Evolutionary conservation across 768 basidiomycete species (phyloP), one percentile per base, ranked within the genome.

Genomic region (Heimioporus sp.): DNA sequence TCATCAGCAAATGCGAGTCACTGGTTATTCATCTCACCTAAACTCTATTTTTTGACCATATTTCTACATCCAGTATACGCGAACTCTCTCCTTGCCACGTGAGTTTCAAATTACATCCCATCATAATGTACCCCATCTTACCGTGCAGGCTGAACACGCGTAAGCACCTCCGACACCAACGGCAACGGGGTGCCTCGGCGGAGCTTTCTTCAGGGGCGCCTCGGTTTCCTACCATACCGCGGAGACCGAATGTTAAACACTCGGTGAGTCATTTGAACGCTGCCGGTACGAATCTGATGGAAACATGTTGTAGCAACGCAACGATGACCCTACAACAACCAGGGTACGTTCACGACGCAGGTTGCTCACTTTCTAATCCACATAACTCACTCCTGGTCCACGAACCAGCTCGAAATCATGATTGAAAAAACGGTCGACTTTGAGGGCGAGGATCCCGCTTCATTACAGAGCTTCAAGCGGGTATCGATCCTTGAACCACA

Each of bases 1-100:
- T 80, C 21, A 81, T 82, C 49, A 72, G 74, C 58, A 82, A 82
- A 65, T 59, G 78, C 79, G 49, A 45, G 73, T 59, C 21, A 24
- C 21, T 24, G 15, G 13, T 53, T 28, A 3, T 20, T 15, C 40
- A 21, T 5, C 5, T 36, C 8, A 19, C 28, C 10, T 38, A 0
- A 1, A 38, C 24, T 15, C 5, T 17, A n/a, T 37, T 45, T 53
- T 38, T 6, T 49, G n/a, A 58, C 10, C 10, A 42, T 11, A 8
- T 24, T 2, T 40, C 35, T 28, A 37, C 34, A n/a, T n/a, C 11
- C 17, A 79, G 78, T 78, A 43, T 80, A 80, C 41, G 77, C 79
- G 1, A 80, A 77, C 50, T 80, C 79, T 3, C 61, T 80, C 13
- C 69, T 80, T 12, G 79, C 77, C 0, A 78, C 78, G 63, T 64